Conservation (phyloP, 2,329 filamentous ascomycete species). For the Fusarium irregulare region DNA sequence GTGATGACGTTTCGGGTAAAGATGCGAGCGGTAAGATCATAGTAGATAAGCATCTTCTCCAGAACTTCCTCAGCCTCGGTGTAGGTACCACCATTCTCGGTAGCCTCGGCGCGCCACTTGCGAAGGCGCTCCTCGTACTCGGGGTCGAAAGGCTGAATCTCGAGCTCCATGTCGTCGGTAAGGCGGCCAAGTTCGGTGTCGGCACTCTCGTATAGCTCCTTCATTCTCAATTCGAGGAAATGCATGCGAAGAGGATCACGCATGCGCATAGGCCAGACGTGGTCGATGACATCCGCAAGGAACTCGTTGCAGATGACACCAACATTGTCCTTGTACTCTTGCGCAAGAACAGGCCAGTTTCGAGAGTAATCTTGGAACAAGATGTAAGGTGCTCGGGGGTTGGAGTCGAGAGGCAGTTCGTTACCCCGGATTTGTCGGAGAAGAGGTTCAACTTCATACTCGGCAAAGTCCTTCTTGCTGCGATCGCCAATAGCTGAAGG, state of each 20-base stretch:
- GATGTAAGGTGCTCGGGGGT: constrained; percentile 65
- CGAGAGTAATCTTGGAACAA: constrained; percentile 65
- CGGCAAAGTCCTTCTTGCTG: constrained; percentile 61
- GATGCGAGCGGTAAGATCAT: constrained; percentile 63
- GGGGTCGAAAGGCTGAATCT: constrained; percentile 65
- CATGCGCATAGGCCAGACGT: constrained; percentile 64
- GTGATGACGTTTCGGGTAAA: constrained; percentile 66
- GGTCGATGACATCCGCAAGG: constrained; percentile 62
- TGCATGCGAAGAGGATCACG: constrained; percentile 61
- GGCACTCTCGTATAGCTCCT: constrained; percentile 58
- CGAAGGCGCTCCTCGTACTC: constrained; percentile 64
- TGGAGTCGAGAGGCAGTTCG: constrained; percentile 64
- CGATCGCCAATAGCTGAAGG: constrained; percentile 50
- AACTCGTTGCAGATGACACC: constrained; percentile 67
- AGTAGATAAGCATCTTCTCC: constrained; percentile 68
- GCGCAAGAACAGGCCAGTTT: constrained; percentile 63
- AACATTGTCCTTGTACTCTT: constrained; percentile 66
- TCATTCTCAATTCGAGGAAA: constrained; percentile 63
- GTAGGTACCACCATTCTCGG: constrained; percentile 59
- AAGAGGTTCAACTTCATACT: constrained; percentile 61
- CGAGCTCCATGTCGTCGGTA: constrained; percentile 63
- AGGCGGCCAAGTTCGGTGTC: constrained; percentile 59
- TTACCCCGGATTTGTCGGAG: constrained; percentile 63
- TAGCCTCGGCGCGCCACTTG: constrained; percentile 58
- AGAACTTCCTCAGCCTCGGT: constrained; percentile 64